Percentiles rank a stretch among this genome's conserved stretches.
phyloP scores from a whole-genome alignment of 1,284 basidiomycete species.

The Leccinum pallidistipes region DNA sequence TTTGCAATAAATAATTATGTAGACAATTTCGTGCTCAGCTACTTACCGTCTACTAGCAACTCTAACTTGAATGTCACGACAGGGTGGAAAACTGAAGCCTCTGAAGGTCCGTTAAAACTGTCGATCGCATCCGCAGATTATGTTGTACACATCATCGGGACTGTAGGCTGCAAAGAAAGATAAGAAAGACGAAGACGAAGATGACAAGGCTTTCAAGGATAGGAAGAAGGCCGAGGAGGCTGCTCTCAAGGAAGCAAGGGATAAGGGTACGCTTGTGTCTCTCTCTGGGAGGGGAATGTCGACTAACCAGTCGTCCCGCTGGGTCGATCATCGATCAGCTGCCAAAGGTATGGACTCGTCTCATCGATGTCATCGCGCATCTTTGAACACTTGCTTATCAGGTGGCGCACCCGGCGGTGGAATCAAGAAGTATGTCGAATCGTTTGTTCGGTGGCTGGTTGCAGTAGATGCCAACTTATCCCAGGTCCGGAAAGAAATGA shows the following conservation, averaged over 20 bases:
- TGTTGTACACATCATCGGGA: background rate
- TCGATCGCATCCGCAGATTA: background rate
- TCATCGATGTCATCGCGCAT: background rate
- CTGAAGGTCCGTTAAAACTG: conserved; percentile 47
- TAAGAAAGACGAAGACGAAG: conserved; percentile 69
- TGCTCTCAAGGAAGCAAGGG: conserved; percentile 64
- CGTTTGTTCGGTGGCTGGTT: conserved; percentile 4
- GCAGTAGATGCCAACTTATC: conserved; percentile 13
- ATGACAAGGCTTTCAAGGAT: conserved; percentile 68
- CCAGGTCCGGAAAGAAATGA: conserved; percentile 73
- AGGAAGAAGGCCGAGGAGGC: conserved; percentile 72
- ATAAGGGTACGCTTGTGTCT: conserved; percentile 54
- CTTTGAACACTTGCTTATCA: conserved; percentile 24
- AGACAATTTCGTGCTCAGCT: conserved; percentile 5
- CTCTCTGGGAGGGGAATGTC: background rate
- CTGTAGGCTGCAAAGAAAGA: conserved; percentile 75
- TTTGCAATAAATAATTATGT: background rate
- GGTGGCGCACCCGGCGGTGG: conserved; percentile 71
- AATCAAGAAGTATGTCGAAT: conserved; percentile 72
- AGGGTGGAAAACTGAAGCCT: conserved; percentile 82
- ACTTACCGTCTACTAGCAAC: background rate
- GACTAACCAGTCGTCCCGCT: background rate
- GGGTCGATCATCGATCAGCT: conserved; percentile 41
- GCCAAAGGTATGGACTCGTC: conserved; percentile 51
- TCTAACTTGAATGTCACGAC: conserved; percentile 68